A percentile compares a stretch with the other conserved stretches of the same genome.
phyloP scores from a whole-genome alignment of 2,329 filamentous ascomycete species.

The Neopestalotiopsis sp. region DNA sequence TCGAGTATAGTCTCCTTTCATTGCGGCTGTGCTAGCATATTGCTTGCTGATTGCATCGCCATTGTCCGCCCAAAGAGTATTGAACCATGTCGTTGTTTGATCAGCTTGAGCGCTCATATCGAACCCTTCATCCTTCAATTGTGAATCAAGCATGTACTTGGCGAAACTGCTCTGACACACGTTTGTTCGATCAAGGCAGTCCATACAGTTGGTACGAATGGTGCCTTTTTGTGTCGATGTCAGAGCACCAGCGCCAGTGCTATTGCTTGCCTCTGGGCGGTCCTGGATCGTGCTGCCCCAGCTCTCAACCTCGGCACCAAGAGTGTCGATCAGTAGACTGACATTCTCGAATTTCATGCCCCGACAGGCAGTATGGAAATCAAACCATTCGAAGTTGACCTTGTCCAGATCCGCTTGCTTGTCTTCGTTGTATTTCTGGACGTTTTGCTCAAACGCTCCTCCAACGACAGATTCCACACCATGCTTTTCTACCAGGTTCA shows the following conservation, averaged over 20 bases:
- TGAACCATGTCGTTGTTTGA: conserved; percentile 89
- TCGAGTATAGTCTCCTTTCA: conserved; percentile 96
- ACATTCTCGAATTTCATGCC: conserved; percentile 99
- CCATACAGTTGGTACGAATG: conserved; percentile 97
- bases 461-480: conserved; percentile 82
- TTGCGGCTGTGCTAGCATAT: conserved; percentile 91
- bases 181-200: conserved; percentile 94
- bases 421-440: conserved; percentile 69
- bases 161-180: conserved; percentile 93
- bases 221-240: conserved; percentile 70
- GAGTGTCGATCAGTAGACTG: conserved; percentile 72
- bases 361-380: conserved; percentile 90
- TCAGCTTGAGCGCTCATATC: conserved; percentile 77
- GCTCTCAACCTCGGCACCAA: conserved; percentile 70
- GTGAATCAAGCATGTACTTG: conserved; percentile 78
- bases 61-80: conserved; percentile 96
- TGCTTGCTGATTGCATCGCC: conserved; percentile 95
- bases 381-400: conserved; percentile 91
- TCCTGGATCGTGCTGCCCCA: conserved; percentile 72
- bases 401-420: conserved; percentile 41
- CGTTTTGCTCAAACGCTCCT: conserved; percentile 73
- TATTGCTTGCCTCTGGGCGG: conserved; percentile 16
- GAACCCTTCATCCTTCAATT: conserved; percentile 77
- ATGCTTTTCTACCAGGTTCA: conserved; percentile 88
- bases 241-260: conserved; percentile 40